A percentile compares a stretch with the other conserved stretches of the same genome.
phyloP scores from a whole-genome alignment of 257 asterid species.

The Paulownia fortunei region DNA sequence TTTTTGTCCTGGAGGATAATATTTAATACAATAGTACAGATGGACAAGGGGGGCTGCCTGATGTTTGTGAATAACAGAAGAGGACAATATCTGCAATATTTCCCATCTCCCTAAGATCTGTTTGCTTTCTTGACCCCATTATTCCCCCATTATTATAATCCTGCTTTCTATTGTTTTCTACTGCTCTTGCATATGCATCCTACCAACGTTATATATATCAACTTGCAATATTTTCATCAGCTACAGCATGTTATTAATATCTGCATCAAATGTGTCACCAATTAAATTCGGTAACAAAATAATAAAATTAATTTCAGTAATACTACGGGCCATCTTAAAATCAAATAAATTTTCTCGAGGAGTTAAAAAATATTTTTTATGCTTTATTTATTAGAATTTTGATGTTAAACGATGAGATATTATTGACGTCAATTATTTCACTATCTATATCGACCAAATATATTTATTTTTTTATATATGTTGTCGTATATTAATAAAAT shows the following conservation, averaged over 20 bases:
- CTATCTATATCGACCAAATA: no score
- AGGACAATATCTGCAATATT: constrained; percentile 41
- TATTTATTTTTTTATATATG: no score
- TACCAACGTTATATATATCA: background rate
- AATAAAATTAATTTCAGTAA: no score
- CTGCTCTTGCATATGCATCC: constrained; percentile 24
- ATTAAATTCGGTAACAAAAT: no score
- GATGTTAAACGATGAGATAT: no score
- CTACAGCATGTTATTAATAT: background rate
- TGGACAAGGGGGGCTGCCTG: background rate
- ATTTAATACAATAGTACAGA: background rate
- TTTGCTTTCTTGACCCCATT: constrained; percentile 25
- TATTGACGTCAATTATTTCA: no score
- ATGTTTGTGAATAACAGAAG: constrained; percentile 5
- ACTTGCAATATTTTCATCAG: background rate
- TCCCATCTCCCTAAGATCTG: constrained; percentile 44
- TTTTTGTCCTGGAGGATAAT: background rate
- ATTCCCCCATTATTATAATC: background rate
- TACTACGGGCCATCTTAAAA: no score
- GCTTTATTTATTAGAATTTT: no score
- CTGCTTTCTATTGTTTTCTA: background rate
- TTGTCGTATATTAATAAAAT: no score
- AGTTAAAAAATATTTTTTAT: no score
- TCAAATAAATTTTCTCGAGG: no score
- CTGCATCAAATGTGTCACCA: background rate